Conservation (phyloP, 1,139 yeast species). For the Suhomyces anneliseae region DNA sequence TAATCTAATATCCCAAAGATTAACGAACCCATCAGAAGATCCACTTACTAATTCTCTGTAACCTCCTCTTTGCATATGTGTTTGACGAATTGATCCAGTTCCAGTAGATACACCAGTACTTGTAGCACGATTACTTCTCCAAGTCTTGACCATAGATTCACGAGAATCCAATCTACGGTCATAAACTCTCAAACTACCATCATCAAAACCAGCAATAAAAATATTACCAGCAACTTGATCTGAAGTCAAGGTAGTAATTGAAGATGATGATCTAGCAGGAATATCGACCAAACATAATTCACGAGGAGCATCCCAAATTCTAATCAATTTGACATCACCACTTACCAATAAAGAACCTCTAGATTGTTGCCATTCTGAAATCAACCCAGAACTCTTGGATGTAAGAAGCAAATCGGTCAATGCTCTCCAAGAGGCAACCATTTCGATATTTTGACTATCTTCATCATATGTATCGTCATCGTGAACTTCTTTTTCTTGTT, state of each 20-base stretch:
- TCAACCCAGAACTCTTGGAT: slow-evolving; percentile 78
- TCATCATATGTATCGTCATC: slow-evolving; percentile 30
- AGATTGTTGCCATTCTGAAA: slow-evolving; percentile 96
- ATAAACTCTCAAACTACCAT: slow-evolving; percentile 86
- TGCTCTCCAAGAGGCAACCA: slow-evolving; percentile 92
- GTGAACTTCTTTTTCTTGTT: slow-evolving; percentile 20
- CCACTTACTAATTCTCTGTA: slow-evolving; percentile 86
- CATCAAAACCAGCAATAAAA: slow-evolving; percentile 89
- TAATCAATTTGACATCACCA: slow-evolving; percentile 89
- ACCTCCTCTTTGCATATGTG: slow-evolving; percentile 97
- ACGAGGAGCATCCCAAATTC: slow-evolving; percentile 96
- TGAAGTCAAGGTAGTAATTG: slow-evolving; percentile 84
- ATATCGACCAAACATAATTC: slow-evolving; percentile 84
- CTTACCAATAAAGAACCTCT: slow-evolving; percentile 89
- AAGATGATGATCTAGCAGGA: slow-evolving; percentile 89
- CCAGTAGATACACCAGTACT: slow-evolving; percentile 24
- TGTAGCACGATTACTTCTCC: slow-evolving; percentile 44
- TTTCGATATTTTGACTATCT: slow-evolving; percentile 42
- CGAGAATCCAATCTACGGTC: slow-evolving; percentile 85
- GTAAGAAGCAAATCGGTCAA: slow-evolving; percentile 80
- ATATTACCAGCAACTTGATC: slow-evolving; percentile 96
- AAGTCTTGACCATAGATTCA: slow-evolving; percentile 81
- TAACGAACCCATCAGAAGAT: slow-evolving; percentile 77
- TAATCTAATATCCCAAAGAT: slow-evolving; percentile 85
- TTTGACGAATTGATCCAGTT: slow-evolving; percentile 67